Percentiles rank a stretch among this genome's conserved stretches.
Evolutionary conservation across 2,329 filamentous ascomycete species (phyloP).

Genomic region (Cordyceps fumosorosea): DNA sequence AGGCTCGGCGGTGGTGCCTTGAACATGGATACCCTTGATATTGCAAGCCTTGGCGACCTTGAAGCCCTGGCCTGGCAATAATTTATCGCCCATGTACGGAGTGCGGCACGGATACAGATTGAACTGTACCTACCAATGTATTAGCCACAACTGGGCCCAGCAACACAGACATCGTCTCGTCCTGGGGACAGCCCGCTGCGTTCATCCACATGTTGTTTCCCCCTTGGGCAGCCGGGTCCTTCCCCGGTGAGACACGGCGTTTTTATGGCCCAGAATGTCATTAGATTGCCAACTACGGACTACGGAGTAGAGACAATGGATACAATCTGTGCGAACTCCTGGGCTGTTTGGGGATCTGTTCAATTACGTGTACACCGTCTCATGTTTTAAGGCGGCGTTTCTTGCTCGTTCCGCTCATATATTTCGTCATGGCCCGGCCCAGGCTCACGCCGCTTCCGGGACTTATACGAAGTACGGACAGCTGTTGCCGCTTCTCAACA

Average conservation of each 20-base stretch:
- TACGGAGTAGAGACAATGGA: not conserved
- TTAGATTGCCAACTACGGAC: slow-evolving; percentile 9
- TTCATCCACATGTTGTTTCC: not conserved
- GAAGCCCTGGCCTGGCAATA: not conserved
- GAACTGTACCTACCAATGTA: not conserved
- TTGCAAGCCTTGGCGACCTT: not conserved
- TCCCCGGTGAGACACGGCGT: not conserved
- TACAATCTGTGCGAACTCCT: not conserved
- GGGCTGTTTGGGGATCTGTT: not conserved
- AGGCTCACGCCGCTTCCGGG: not conserved
- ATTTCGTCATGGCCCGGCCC: not conserved
- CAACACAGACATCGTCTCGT: not conserved
- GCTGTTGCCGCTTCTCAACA: too few relatives aligned
- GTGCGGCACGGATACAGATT: too few relatives aligned
- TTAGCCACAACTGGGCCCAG: slow-evolving; percentile 11
- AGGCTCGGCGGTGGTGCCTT: not conserved
- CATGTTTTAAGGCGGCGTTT: not conserved
- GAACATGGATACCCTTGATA: not conserved
- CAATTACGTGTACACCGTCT: not conserved
- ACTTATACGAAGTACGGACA: too few relatives aligned
- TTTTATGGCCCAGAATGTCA: not conserved
- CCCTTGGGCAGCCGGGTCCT: not conserved
- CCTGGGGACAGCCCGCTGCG: not conserved
- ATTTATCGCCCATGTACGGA: not conserved
- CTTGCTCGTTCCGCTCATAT: not conserved